These are phyloP conservation scores for Escallonia herrerae DNA, from an alignment of 129 eudicot genomes.

Conservation along the genomic window DNA sequence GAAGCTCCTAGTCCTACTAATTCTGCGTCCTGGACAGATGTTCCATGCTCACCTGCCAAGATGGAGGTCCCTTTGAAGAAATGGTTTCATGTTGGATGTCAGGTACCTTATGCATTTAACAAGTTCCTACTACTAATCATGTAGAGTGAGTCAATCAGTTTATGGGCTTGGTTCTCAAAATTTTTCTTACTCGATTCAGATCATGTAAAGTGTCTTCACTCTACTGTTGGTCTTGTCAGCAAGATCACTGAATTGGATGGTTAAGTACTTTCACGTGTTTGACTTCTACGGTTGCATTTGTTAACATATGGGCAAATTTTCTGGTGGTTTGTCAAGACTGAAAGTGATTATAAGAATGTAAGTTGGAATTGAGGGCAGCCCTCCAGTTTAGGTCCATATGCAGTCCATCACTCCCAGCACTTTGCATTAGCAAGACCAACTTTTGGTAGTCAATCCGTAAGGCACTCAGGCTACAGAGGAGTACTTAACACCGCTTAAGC, in stretches of 20 bases:
- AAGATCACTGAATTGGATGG: background rate
- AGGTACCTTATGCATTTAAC: conserved; percentile 34
- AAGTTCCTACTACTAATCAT: background rate
- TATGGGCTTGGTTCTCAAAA: background rate
- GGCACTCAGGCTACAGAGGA: background rate
- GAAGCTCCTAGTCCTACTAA: conserved; percentile 30
- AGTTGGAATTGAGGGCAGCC: no score
- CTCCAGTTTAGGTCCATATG: background rate
- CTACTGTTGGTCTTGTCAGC: background rate
- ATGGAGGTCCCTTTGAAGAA: conserved; percentile 41
- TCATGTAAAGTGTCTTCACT: background rate
- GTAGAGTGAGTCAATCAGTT: background rate
- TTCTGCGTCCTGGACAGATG: conserved; percentile 18
- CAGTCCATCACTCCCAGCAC: no score
- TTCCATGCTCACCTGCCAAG: conserved; percentile 30
- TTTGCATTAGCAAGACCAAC: no score
- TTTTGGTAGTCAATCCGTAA: no score
- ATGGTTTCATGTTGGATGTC: conserved; percentile 87
- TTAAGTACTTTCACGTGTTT: no score
- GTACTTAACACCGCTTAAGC: background rate
- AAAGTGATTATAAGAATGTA: no score
- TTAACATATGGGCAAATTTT: no score
- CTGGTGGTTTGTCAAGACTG: no score
- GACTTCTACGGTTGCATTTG: no score
- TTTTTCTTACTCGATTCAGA: background rate